phyloP scores from a whole-genome alignment of 257 asterid genomes.

The Scutellaria minor region DNA sequence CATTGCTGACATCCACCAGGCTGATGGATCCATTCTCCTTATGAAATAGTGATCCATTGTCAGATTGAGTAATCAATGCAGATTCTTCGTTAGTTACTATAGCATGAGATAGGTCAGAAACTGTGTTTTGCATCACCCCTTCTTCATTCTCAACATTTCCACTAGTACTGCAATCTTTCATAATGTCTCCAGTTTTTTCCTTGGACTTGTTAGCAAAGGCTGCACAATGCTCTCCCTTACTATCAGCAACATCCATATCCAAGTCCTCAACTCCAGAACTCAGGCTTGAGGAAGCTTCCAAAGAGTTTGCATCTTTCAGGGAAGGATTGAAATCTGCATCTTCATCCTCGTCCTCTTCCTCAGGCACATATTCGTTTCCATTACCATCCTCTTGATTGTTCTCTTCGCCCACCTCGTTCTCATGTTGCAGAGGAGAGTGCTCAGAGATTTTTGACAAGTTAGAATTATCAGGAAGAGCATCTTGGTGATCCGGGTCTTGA shows the following conservation, averaged over 20 bases:
- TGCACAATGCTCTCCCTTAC: slow-evolving; percentile 45
- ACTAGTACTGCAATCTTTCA: slow-evolving; percentile 40
- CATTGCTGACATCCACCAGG: slow-evolving; percentile 40
- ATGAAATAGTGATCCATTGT: slow-evolving; percentile 44
- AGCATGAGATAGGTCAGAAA: slow-evolving; percentile 36
- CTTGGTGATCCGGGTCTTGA: slow-evolving; percentile 39
- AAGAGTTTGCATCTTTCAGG: slow-evolving; percentile 61
- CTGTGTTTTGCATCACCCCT: slow-evolving; percentile 49
- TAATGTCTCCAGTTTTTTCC: slow-evolving; percentile 32
- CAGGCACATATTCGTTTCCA: slow-evolving; percentile 43
- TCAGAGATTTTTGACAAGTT: slow-evolving; percentile 38
- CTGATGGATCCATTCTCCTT: slow-evolving; percentile 43
- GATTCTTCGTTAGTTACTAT: slow-evolving; percentile 37
- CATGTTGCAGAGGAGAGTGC: slow-evolving; percentile 37
- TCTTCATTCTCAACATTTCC: slow-evolving; percentile 66
- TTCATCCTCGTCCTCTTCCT: slow-evolving; percentile 83
- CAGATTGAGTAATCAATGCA: slow-evolving; percentile 41
- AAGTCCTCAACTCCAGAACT: slow-evolving; percentile 89
- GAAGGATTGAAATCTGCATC: slow-evolving; percentile 91
- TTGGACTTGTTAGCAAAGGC: slow-evolving; percentile 33
- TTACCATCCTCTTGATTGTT: slow-evolving; percentile 38
- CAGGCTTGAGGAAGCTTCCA: slow-evolving; percentile 87
- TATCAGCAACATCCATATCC: slow-evolving; percentile 69
- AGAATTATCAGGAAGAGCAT: slow-evolving; percentile 36
- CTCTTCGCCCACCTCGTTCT: slow-evolving; percentile 42